These are phyloP conservation scores for Amylostereum areolatum DNA, from an alignment of 1,284 basidiomycete genomes.

Conservation along the genomic window DNA sequence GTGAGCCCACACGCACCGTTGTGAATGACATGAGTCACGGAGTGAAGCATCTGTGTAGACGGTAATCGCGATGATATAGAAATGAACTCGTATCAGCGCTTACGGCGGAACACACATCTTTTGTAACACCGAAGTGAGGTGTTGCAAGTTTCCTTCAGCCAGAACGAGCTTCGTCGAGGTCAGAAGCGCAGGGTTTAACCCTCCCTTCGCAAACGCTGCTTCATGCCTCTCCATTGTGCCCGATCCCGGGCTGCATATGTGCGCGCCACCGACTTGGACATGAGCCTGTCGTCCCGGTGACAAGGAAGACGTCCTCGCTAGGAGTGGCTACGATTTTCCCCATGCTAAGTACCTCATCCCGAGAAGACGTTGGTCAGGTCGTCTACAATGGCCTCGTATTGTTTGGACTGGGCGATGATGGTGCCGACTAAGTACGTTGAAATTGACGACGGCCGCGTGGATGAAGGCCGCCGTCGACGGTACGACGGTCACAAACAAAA, in stretches of 20 bases:
- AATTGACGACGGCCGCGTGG: conserved; percentile 8
- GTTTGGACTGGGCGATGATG: not conserved
- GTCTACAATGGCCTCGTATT: conserved; percentile 23
- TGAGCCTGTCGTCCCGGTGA: conserved; percentile 31
- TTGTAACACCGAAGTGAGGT: conserved; percentile 17
- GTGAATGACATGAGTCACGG: conserved; percentile 29
- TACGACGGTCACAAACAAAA: conserved; percentile 30
- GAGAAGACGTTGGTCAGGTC: conserved; percentile 26
- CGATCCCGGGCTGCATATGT: conserved; percentile 23
- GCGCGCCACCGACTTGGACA: conserved; percentile 12
- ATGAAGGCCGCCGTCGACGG: conserved; percentile 24
- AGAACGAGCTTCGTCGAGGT: conserved; percentile 19
- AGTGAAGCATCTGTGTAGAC: conserved; percentile 13
- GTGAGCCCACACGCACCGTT: conserved; percentile 19
- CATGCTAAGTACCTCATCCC: not conserved
- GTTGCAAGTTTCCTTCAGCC: conserved; percentile 21
- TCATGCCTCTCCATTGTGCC: conserved; percentile 16
- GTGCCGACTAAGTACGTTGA: not conserved
- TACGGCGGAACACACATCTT: not conserved
- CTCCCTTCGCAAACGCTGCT: conserved; percentile 19
- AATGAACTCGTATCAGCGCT: too few species aligned
- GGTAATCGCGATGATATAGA: too few species aligned
- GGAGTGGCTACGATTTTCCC: not conserved
- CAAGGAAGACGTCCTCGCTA: conserved; percentile 19
- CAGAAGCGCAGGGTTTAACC: conserved; percentile 17